Evolutionary conservation across 148 eudicot genomes (phyloP).

Genomic region (Camellia granthamiana): DNA sequence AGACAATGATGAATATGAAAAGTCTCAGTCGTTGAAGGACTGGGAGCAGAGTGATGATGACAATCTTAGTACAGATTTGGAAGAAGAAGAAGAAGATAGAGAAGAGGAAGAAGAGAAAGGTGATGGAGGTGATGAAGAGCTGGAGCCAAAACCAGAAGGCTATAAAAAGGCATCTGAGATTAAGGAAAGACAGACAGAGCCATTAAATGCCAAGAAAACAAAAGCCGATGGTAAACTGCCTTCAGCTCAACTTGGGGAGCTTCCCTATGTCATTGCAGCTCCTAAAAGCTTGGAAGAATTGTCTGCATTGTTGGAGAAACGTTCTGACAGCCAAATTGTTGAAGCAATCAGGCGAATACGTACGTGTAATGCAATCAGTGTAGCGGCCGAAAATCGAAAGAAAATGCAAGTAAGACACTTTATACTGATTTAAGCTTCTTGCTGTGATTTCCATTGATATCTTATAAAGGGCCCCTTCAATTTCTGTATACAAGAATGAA

Average conservation of each 20-base stretch:
- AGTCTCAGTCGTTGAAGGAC: conserved; percentile 58
- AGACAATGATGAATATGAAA: conserved; percentile 31
- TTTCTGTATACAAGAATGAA: not conserved
- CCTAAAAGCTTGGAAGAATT: conserved; percentile 75
- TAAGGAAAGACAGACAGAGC: conserved; percentile 25
- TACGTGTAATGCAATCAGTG: conserved; percentile 60
- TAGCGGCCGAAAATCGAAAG: conserved; percentile 88
- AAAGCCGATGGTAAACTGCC: conserved; percentile 27
- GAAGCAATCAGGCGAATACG: conserved; percentile 87
- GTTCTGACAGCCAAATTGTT: conserved; percentile 59
- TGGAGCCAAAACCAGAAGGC: conserved; percentile 14
- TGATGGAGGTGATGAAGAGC: conserved; percentile 8
- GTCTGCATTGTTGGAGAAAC: conserved; percentile 45
- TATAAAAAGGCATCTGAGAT: conserved; percentile 22
- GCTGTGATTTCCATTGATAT: not conserved
- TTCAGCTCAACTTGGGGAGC: conserved; percentile 43
- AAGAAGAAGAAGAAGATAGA: conserved; percentile 30
- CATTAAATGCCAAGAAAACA: conserved; percentile 21
- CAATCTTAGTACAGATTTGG: conserved; percentile 34
- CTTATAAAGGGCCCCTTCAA: not conserved
- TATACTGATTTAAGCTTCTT: conserved; percentile 1
- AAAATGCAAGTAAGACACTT: conserved; percentile 75
- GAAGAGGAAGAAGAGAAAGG: conserved; percentile 35
- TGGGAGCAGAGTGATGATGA: conserved; percentile 99
- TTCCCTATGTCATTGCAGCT: conserved; percentile 84